phyloP scores from a whole-genome alignment of 2,329 filamentous ascomycete genomes.

The Xylariaceae sp. region DNA sequence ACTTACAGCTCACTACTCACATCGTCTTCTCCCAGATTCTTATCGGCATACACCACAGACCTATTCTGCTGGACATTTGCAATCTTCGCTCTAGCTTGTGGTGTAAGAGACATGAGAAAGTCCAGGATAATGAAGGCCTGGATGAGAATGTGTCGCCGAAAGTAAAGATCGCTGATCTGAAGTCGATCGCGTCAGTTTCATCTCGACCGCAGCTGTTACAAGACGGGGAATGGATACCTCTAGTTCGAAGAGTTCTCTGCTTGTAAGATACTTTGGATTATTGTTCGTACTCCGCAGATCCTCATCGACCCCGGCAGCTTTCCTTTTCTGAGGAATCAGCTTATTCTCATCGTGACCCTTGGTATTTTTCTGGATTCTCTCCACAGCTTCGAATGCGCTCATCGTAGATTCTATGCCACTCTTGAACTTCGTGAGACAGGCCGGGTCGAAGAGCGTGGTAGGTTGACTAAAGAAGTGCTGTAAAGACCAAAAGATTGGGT shows the following conservation, averaged over 20 bases:
- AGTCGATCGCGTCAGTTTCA: constrained; percentile 11
- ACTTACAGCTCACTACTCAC: constrained; percentile 44
- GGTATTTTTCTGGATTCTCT: constrained; percentile 44
- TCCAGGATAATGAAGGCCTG: constrained; percentile 93
- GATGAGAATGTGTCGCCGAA: constrained; percentile 88
- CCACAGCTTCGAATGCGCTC: constrained; percentile 48
- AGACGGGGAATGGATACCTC: constrained; percentile 53
- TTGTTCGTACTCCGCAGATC: constrained; percentile 67
- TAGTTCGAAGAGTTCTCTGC: constrained; percentile 88
- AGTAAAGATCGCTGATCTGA: constrained; percentile 86
- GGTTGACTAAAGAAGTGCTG: constrained; percentile 91
- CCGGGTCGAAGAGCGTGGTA: constrained; percentile 68
- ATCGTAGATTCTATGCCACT: constrained; percentile 64
- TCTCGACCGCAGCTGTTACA: neutral
- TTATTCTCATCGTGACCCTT: constrained; percentile 59
- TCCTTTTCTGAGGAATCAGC: constrained; percentile 61
- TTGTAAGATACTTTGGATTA: constrained; percentile 98
- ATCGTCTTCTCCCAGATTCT: constrained; percentile 75
- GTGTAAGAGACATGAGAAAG: constrained; percentile 85
- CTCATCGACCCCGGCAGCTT: constrained; percentile 54
- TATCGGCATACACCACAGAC: constrained; percentile 75
- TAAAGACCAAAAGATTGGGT: constrained; percentile 89
- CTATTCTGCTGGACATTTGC: constrained; percentile 67
- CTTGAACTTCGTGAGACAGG: constrained; percentile 75
- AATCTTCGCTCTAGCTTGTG: constrained; percentile 74